Percentiles rank a stretch among this genome's conserved stretches.
These are phyloP conservation scores for Salmacisia buchloeana DNA, from an alignment of 1,284 basidiomycete genomes.

Conservation along the genomic window DNA sequence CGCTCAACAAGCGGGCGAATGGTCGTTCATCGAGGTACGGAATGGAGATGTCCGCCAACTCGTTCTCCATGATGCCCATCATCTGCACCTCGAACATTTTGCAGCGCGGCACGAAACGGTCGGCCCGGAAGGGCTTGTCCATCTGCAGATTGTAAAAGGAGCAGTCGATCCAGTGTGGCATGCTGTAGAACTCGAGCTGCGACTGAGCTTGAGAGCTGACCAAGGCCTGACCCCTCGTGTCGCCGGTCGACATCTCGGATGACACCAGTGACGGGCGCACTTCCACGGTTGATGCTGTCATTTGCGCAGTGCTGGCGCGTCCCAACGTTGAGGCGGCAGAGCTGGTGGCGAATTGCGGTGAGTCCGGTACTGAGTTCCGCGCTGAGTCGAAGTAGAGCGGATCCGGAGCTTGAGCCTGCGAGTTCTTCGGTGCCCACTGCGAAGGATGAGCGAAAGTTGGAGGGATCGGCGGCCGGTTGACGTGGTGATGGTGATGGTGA, in stretches of 20 bases:
- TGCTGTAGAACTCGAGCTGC: conserved; percentile 33
- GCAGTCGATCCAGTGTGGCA: conserved; percentile 50
- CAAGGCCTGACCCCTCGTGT: too few relatives aligned
- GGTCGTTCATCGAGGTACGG: conserved; percentile 35
- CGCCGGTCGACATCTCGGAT: too few relatives aligned
- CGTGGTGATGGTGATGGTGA: background rate
- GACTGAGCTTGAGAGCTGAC: background rate
- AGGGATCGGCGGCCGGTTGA: background rate
- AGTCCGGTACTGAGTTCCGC: conserved; percentile 18
- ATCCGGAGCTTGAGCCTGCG: conserved; percentile 26
- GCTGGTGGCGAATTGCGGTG: background rate
- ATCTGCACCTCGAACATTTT: conserved; percentile 50
- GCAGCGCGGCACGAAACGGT: conserved; percentile 48
- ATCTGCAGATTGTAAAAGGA: conserved; percentile 49
- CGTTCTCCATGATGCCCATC: conserved; percentile 48
- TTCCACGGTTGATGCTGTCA: background rate
- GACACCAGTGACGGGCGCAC: too few relatives aligned
- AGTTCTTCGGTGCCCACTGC: background rate
- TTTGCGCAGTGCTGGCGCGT: background rate
- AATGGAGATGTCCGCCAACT: conserved; percentile 42
- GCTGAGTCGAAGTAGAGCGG: conserved; percentile 40
- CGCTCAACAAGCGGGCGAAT: background rate
- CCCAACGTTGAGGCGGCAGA: background rate
- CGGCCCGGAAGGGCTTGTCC: conserved; percentile 44
- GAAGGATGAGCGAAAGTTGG: background rate